Evolutionary conservation across 768 basidiomycete genomes (phyloP).

Genomic region (Leccinum arenicola): DNA sequence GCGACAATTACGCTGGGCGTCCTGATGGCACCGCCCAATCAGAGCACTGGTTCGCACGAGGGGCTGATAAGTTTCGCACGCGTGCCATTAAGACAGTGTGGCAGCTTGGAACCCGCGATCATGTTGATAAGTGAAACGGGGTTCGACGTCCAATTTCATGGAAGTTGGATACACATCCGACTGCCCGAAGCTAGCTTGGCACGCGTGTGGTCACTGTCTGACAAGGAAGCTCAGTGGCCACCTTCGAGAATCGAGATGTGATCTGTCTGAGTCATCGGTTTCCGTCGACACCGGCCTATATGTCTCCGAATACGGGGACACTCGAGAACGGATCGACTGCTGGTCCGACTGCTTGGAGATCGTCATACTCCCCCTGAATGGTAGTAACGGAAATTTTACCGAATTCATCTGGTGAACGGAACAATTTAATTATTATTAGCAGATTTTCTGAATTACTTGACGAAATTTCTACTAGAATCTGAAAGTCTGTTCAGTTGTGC

Average conservation of each 20-base stretch:
- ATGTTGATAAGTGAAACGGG: background rate
- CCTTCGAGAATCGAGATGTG: background rate
- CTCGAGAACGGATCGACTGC: background rate
- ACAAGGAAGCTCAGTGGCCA: background rate
- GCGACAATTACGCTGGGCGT: background rate
- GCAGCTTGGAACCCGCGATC: background rate
- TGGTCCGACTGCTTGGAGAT: background rate
- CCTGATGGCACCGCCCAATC: background rate
- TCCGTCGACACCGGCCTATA: background rate
- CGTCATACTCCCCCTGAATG: background rate
- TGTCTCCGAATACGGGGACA: background rate
- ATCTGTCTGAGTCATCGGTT: background rate
- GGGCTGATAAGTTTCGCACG: background rate
- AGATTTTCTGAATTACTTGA: background rate
- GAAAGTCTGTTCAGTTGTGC: background rate
- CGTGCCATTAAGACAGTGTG: no score
- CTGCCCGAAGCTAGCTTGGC: background rate
- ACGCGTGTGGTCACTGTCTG: background rate
- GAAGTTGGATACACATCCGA: background rate
- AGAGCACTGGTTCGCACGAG: background rate
- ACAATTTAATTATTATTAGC: background rate
- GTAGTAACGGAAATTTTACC: background rate
- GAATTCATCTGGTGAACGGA: no score
- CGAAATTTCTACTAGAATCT: background rate
- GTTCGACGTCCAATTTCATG: background rate